Percentiles rank a stretch among this genome's conserved stretches.
Evolutionary conservation across 2,329 filamentous ascomycete genomes (phyloP).

Genomic region (Xylariaceae sp.): DNA sequence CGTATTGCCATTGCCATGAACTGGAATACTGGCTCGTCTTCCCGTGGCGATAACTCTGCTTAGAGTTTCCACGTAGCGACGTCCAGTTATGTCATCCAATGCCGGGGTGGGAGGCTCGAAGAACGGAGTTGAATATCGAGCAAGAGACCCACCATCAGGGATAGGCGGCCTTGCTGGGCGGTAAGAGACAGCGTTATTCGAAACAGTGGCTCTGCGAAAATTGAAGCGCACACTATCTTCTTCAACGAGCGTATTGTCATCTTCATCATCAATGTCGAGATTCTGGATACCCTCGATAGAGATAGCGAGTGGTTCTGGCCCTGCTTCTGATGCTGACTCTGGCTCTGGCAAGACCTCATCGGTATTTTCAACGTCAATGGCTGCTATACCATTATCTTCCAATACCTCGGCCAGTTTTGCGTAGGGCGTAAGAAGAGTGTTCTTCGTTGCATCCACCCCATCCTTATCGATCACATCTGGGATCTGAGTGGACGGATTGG

Average conservation of each 20-base stretch:
- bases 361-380: slow-evolving; percentile 9
- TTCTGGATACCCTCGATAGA: not conserved
- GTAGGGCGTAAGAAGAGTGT: slow-evolving; percentile 9
- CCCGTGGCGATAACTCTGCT: slow-evolving; percentile 5
- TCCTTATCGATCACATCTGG: not conserved
- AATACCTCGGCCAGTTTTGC: slow-evolving; percentile 6
- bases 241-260: not conserved
- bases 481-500: slow-evolving; percentile 10
- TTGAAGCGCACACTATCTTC: not conserved
- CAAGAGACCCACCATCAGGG: not conserved
- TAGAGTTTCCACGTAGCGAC: slow-evolving; percentile 2
- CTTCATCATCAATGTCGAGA: not conserved
- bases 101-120: not conserved
- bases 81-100: not conserved
- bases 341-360: slow-evolving; percentile 5
- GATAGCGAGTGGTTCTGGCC: not conserved
- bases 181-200: not conserved
- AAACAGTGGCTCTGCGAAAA: not conserved
- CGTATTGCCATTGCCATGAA: slow-evolving; percentile 1
- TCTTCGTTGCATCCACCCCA: slow-evolving; percentile 10
- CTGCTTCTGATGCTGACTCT: not conserved
- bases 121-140: not conserved
- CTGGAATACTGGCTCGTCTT: slow-evolving; percentile 2
- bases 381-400: slow-evolving; percentile 17
- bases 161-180: not conserved